These are phyloP conservation scores for Coleophoma cylindrospora DNA, from an alignment of 2,329 filamentous ascomycete species.

Conservation along the genomic window DNA sequence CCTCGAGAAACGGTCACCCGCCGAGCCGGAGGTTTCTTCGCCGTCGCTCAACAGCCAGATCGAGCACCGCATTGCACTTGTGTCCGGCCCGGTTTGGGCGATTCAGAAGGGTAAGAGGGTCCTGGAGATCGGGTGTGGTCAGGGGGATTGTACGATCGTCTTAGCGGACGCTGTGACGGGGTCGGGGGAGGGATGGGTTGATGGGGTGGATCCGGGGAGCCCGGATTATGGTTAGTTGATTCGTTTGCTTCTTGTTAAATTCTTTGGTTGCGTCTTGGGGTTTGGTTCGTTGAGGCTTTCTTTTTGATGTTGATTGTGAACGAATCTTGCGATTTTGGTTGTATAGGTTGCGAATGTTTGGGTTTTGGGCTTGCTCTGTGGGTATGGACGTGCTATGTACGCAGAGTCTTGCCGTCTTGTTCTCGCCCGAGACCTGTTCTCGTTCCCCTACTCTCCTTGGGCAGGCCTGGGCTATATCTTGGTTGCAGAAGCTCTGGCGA, in stretches of 20 bases:
- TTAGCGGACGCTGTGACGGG: constrained; percentile 39
- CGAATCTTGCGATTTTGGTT: no score
- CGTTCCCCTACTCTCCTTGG: no score
- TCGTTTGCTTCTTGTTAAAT: neutral
- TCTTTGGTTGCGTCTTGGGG: no score
- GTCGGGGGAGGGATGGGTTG: constrained; percentile 36
- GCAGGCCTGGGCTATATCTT: no score
- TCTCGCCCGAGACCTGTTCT: no score
- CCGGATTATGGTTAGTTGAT: constrained; percentile 37
- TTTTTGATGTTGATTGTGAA: no score
- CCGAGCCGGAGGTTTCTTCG: neutral
- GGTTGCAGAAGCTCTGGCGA: no score
- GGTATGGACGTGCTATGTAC: neutral
- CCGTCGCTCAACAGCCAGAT: neutral
- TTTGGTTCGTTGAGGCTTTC: no score
- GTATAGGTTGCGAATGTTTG: no score
- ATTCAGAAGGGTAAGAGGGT: constrained; percentile 21
- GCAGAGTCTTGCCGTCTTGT: no score
- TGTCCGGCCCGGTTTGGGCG: neutral
- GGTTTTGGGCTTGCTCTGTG: neutral
- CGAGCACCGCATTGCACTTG: neutral
- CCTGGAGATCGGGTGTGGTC: constrained; percentile 55
- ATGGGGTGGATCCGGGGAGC: constrained; percentile 46
- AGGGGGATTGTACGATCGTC: constrained; percentile 50
- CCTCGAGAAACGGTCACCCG: neutral